phyloP scores from a whole-genome alignment of 257 asterid species.

The Penstemon barbatus region DNA sequence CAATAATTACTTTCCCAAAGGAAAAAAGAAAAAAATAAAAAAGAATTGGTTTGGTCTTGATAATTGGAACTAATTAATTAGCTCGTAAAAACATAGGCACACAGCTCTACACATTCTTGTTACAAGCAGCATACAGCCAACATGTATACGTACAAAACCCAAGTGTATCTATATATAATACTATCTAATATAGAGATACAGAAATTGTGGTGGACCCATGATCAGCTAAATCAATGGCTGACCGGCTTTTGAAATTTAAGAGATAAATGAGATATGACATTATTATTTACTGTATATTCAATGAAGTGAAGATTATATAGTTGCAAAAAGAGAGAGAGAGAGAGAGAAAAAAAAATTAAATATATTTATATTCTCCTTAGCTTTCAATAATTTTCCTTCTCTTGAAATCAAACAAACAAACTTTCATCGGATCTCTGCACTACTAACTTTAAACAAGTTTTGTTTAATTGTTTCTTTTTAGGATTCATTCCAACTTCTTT shows the following conservation, averaged over 20 bases:
- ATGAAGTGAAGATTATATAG: constrained; percentile 1
- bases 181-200: no score
- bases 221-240: constrained; percentile 49
- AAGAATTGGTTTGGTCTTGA: constrained; percentile 25
- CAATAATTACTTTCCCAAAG: neutral
- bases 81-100: constrained; percentile 48
- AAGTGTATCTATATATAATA: neutral
- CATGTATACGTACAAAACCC: constrained; percentile 26
- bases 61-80: constrained; percentile 24
- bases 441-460: constrained; percentile 6
- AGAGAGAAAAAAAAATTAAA: constrained; percentile 28
- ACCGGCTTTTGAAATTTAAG: constrained; percentile 44
- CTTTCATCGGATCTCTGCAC: constrained; percentile 31
- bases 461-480: constrained; percentile 19
- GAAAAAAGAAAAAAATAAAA: no score
- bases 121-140: constrained; percentile 67
- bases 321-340: neutral
- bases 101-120: constrained; percentile 57
- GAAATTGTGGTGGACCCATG: constrained; percentile 29
- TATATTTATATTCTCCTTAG: constrained; percentile 39
- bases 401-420: constrained; percentile 40
- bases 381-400: constrained; percentile 42
- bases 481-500: neutral
- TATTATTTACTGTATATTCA: neutral
- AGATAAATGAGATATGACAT: constrained; percentile 36